phyloP scores from a whole-genome alignment of 179 eudicot genomes.

The Camellia oleifera region DNA sequence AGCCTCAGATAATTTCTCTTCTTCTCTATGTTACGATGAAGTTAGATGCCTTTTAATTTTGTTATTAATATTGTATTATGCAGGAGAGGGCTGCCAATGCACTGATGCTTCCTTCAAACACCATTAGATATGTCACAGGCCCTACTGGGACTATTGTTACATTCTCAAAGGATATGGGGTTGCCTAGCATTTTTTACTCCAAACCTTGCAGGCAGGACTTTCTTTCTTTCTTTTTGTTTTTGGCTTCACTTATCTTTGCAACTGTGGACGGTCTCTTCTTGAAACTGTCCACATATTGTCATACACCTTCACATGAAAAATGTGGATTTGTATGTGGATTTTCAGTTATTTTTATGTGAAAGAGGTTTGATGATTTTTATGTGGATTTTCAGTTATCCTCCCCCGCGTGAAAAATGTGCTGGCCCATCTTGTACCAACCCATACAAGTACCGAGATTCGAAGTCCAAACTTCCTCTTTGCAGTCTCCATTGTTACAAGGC shows the following conservation, averaged over 20 bases:
- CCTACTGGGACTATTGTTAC: slow-evolving; percentile 81
- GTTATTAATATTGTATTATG: slow-evolving; percentile 18
- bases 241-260: background rate
- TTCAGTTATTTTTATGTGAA: background rate
- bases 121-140: slow-evolving; percentile 63
- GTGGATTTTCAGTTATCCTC: slow-evolving; percentile 71
- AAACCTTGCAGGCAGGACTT: slow-evolving; percentile 56
- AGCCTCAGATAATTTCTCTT: background rate
- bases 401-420: slow-evolving; percentile 87
- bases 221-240: background rate
- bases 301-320: no score
- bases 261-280: background rate
- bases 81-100: slow-evolving; percentile 86
- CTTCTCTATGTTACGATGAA: background rate
- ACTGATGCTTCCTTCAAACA: slow-evolving; percentile 55
- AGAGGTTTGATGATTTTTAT: background rate
- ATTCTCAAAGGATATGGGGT: slow-evolving; percentile 78
- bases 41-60: background rate
- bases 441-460: slow-evolving; percentile 91
- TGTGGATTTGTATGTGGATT: no score
- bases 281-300: slow-evolving; percentile 14
- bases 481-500: slow-evolving; percentile 95
- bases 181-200: slow-evolving; percentile 62
- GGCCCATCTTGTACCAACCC: slow-evolving; percentile 80
- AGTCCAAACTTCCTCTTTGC: slow-evolving; percentile 89